Evolutionary conservation across 2,329 filamentous ascomycete genomes (phyloP).

Genomic region (Penicillium olsonii): DNA sequence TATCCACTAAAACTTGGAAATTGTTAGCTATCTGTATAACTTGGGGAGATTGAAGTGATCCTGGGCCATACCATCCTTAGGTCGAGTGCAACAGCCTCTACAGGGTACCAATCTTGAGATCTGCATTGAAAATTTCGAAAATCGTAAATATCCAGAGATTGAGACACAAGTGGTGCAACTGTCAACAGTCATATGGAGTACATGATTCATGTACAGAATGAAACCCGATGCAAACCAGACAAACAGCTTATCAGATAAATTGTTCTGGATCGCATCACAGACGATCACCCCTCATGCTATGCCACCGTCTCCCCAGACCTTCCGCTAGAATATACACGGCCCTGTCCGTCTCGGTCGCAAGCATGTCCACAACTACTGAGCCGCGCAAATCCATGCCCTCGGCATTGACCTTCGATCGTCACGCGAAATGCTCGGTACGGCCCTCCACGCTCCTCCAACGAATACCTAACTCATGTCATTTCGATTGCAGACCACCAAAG

Average conservation of each 20-base stretch:
- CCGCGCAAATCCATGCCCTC: constrained; percentile 46
- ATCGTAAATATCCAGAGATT: no score
- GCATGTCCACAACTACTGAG: constrained; percentile 32
- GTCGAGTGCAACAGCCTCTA: no score
- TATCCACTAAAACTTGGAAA: no score
- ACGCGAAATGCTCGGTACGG: constrained; percentile 77
- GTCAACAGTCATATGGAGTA: no score
- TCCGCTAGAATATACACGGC: constrained; percentile 1
- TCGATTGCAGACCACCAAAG: constrained; percentile 76
- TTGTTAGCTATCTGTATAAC: no score
- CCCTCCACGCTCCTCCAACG: constrained; percentile 6
- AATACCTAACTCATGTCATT: constrained; percentile 3
- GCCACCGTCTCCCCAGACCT: constrained; percentile 9
- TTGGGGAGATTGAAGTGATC: no score
- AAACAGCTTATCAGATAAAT: constrained; percentile 27
- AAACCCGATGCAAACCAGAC: constrained; percentile 22
- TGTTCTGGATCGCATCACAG: constrained; percentile 16
- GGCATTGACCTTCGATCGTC: constrained; percentile 75
- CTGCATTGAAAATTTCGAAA: no score
- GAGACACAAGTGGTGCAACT: no score
- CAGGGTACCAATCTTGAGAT: no score
- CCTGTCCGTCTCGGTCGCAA: constrained; percentile 10
- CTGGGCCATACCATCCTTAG: no score
- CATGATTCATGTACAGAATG: no score
- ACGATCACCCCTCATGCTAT: constrained; percentile 21